Conservation (phyloP, 2,329 filamentous ascomycete species). For the Fusarium irregulare region DNA sequence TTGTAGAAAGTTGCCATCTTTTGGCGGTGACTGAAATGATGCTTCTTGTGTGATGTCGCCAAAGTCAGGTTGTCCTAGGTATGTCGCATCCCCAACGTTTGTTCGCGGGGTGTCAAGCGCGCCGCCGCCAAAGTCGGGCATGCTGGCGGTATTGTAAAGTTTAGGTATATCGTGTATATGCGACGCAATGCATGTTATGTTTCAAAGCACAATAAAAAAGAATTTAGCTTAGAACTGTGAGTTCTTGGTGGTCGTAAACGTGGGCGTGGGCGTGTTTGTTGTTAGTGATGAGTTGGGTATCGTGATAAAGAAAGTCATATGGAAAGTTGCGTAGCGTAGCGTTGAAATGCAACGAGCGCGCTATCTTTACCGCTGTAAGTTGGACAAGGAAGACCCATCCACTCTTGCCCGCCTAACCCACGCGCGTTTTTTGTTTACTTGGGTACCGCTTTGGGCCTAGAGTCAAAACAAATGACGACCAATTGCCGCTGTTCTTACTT, state of each 20-base stretch:
- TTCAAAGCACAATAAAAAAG: constrained; percentile 4
- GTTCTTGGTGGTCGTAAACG: constrained; percentile 11
- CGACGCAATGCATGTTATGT: constrained; percentile 38
- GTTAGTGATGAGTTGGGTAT: constrained; percentile 31
- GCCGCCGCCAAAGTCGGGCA: constrained; percentile 71
- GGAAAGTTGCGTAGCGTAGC: constrained; percentile 26
- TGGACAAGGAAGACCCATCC: constrained; percentile 19
- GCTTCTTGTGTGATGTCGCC: constrained; percentile 85
- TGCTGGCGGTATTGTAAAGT: constrained; percentile 50
- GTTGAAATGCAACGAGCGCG: constrained; percentile 40
- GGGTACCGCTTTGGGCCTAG: constrained; percentile 51
- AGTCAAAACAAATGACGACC: constrained; percentile 37
- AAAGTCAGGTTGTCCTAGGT: constrained; percentile 77
- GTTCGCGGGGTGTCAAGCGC: constrained; percentile 88
- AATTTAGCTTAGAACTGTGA: constrained; percentile 1
- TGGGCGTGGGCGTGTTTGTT: constrained; percentile 31
- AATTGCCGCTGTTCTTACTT: constrained; percentile 19
- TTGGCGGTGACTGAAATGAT: constrained; percentile 84
- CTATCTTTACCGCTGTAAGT: constrained; percentile 36
- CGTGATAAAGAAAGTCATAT: constrained; percentile 36
- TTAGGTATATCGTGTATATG: constrained; percentile 36
- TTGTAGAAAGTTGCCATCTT: constrained; percentile 75
- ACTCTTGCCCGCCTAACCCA: constrained; percentile 29
- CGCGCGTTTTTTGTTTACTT: constrained; percentile 59
- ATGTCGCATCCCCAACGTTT: constrained; percentile 85